Evolutionary conservation across 2,329 filamentous ascomycete genomes (phyloP).

Genomic region (Fusarium humuli): DNA sequence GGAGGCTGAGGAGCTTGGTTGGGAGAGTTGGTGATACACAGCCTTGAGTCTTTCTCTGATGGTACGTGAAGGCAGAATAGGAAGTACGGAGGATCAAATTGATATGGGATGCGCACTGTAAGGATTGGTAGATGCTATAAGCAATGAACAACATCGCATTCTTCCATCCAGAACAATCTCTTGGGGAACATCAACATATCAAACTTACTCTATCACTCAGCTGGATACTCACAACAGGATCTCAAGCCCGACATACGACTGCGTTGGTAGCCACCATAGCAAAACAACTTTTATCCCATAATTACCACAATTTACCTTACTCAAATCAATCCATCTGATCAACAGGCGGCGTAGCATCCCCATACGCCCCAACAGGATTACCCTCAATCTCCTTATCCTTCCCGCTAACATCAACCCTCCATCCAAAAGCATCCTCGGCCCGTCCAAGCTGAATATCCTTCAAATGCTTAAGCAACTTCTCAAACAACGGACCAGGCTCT

Average conservation of each 20-base stretch:
- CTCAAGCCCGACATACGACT: no score
- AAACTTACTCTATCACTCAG: no score
- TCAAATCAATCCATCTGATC: constrained; percentile 49
- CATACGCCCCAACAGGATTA: constrained; percentile 30
- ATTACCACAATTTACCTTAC: not conserved
- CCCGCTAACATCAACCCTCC: constrained; percentile 66
- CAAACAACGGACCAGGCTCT: constrained; percentile 78
- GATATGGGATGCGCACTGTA: no score
- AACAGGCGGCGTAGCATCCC: constrained; percentile 48
- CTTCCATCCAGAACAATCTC: no score
- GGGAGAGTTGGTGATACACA: not conserved
- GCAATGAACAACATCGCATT: no score
- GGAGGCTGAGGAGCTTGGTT: not conserved
- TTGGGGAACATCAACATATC: no score
- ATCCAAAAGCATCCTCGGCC: constrained; percentile 79
- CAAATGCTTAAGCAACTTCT: constrained; percentile 78
- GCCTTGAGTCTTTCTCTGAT: no score
- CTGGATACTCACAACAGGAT: no score
- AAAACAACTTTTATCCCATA: not conserved
- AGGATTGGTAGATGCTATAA: no score
- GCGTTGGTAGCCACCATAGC: no score
- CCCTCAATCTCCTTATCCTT: constrained; percentile 58
- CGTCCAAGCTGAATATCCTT: constrained; percentile 89
- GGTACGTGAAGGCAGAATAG: no score
- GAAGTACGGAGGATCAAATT: no score